A percentile compares a stretch with the other conserved stretches of the same genome.
Evolutionary conservation across 2,329 filamentous ascomycete genomes (phyloP).

Genomic region (Xylariaceae sp.): DNA sequence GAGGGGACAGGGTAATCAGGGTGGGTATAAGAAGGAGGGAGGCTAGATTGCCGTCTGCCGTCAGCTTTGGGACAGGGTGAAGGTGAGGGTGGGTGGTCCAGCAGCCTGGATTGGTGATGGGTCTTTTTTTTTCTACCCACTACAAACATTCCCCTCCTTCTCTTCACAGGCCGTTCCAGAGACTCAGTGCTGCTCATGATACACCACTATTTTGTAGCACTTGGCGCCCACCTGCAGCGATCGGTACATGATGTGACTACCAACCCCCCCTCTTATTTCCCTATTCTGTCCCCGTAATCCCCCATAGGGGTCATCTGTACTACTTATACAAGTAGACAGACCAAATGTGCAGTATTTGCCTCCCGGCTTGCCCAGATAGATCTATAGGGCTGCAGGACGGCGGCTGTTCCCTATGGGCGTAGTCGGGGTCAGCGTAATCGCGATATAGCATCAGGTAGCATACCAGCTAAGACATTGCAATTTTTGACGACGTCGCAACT

Average conservation of each 20-base stretch:
- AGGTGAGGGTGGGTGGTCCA: slow-evolving; percentile 11
- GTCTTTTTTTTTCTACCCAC: background rate
- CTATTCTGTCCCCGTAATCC: slow-evolving; percentile 4
- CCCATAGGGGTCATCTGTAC: too few relatives aligned
- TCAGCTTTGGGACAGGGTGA: slow-evolving; percentile 12
- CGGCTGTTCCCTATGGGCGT: too few relatives aligned
- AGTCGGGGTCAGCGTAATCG: too few relatives aligned
- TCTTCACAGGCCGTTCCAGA: slow-evolving; percentile 4
- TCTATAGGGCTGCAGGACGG: slow-evolving; percentile 26
- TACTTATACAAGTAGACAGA: too few relatives aligned
- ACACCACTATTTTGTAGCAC: slow-evolving; percentile 16
- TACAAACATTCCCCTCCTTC: slow-evolving; percentile 7
- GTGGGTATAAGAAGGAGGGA: slow-evolving; percentile 17
- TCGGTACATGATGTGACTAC: background rate
- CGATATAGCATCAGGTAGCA: too few relatives aligned
- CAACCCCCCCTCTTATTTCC: slow-evolving; percentile 11
- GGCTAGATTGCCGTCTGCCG: slow-evolving; percentile 15
- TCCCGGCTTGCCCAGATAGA: too few relatives aligned
- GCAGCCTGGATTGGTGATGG: slow-evolving; percentile 16
- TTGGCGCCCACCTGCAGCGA: slow-evolving; percentile 10
- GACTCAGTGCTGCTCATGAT: slow-evolving; percentile 13
- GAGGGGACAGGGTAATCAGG: slow-evolving; percentile 12
- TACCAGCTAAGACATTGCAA: too few relatives aligned
- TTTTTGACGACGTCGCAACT: background rate
- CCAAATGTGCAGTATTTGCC: too few relatives aligned